phyloP scores from a whole-genome alignment of 257 asterid species.

The Nicotiana noctiflora region DNA sequence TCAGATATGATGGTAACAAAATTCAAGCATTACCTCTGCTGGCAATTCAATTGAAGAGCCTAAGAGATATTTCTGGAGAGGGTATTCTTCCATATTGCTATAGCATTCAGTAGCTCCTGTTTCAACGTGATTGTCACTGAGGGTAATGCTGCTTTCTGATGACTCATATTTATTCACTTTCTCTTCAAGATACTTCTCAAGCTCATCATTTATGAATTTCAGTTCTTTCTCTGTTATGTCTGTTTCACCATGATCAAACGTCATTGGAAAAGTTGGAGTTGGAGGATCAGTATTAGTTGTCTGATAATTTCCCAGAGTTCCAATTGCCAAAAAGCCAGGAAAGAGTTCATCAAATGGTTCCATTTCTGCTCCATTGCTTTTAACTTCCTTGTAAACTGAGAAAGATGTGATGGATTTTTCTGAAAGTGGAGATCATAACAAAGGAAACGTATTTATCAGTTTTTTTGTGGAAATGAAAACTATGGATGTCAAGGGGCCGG shows the following conservation, averaged over 20 bases:
- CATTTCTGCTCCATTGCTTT: conserved; percentile 23
- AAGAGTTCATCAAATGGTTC: conserved; percentile 44
- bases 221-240: conserved; percentile 51
- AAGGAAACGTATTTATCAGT: not conserved
- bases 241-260: conserved; percentile 31
- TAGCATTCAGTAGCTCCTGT: conserved; percentile 37
- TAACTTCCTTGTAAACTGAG: conserved; percentile 24
- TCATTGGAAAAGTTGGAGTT: conserved; percentile 55
- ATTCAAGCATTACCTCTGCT: conserved; percentile 8
- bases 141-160: conserved; percentile 50
- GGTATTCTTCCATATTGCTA: conserved; percentile 31
- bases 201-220: conserved; percentile 51
- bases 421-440: conserved; percentile 27
- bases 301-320: conserved; percentile 61
- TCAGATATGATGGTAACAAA: not conserved
- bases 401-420: conserved; percentile 38
- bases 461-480: not conserved
- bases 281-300: conserved; percentile 47
- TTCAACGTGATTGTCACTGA: conserved; percentile 30
- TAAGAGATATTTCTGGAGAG: conserved; percentile 65
- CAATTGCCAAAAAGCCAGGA: conserved; percentile 78
- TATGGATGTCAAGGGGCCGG: no score
- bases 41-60: conserved; percentile 47
- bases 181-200: conserved; percentile 62
- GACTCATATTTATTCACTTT: conserved; percentile 55